These are phyloP conservation scores for Ajuga reptans DNA, from an alignment of 305 asterid genomes.

Conservation along the genomic window DNA sequence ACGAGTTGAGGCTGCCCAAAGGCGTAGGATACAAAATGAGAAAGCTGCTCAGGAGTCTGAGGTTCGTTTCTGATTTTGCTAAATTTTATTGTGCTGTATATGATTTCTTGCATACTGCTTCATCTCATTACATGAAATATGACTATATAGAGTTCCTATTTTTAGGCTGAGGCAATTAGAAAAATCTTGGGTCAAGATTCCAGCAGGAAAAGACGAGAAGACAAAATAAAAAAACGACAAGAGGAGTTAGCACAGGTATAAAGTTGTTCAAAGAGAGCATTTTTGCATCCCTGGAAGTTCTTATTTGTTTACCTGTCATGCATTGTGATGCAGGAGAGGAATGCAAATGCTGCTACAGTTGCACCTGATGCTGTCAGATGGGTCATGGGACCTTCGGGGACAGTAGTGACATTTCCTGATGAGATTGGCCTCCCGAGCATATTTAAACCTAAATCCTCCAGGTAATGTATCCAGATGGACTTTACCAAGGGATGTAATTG, in stretches of 20 bases:
- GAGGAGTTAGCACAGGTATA: constrained; percentile 58
- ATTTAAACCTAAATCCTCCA: constrained; percentile 54
- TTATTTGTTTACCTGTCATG: constrained; percentile 5
- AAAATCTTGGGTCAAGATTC: constrained; percentile 85
- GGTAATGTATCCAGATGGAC: constrained; percentile 30
- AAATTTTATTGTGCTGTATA: background rate
- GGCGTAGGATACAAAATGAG: constrained; percentile 65
- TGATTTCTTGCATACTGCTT: background rate
- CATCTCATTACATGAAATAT: background rate
- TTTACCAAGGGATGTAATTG: background rate
- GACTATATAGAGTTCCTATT: background rate
- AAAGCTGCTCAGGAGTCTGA: constrained; percentile 81
- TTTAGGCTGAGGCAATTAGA: constrained; percentile 78
- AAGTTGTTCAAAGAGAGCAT: background rate
- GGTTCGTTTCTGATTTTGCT: constrained; percentile 31
- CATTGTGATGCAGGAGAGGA: constrained; percentile 49
- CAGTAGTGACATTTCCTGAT: constrained; percentile 61
- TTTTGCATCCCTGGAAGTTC: background rate
- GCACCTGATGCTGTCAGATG: constrained; percentile 59
- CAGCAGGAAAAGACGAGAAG: constrained; percentile 73
- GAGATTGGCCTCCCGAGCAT: constrained; percentile 76
- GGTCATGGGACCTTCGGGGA: constrained; percentile 74
- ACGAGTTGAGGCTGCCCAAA: constrained; percentile 79
- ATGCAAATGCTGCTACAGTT: constrained; percentile 28
- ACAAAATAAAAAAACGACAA: constrained; percentile 49